phyloP scores from a whole-genome alignment of 345 rosid genomes.

The Eucalyptus shirleyi region DNA sequence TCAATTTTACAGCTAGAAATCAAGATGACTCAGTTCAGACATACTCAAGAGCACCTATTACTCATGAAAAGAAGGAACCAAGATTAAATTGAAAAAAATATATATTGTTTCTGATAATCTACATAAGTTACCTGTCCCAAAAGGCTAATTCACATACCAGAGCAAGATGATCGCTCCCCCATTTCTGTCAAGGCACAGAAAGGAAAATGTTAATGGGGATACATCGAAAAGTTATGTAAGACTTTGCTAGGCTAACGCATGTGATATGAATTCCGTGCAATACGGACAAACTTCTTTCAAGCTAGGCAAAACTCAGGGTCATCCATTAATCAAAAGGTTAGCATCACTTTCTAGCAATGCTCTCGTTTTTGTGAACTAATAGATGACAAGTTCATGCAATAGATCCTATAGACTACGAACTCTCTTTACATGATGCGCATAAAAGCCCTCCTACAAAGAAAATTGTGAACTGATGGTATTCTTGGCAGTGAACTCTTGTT shows the following conservation, averaged over 20 bases:
- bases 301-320: neutral
- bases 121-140: neutral
- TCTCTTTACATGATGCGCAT: neutral
- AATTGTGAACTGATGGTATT: neutral
- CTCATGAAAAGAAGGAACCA: neutral
- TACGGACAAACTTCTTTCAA: neutral
- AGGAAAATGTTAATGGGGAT: neutral
- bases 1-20: neutral
- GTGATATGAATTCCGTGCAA: neutral
- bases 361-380: neutral
- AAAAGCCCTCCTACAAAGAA: neutral
- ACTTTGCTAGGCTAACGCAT: neutral
- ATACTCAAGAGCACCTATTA: neutral
- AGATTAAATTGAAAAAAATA: neutral
- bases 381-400: neutral
- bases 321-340: neutral
- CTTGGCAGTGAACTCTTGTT: neutral
- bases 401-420: neutral
- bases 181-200: slow-evolving; percentile 35
- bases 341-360: neutral
- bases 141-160: slow-evolving; percentile 83
- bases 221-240: neutral
- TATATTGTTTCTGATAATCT: neutral
- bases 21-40: neutral
- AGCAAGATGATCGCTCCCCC: slow-evolving; percentile 98